Evolutionary conservation across 2,329 filamentous ascomycete species (phyloP), one percentile per base, ranked within the genome.

Genomic region (Colletotrichum shisoi): DNA sequence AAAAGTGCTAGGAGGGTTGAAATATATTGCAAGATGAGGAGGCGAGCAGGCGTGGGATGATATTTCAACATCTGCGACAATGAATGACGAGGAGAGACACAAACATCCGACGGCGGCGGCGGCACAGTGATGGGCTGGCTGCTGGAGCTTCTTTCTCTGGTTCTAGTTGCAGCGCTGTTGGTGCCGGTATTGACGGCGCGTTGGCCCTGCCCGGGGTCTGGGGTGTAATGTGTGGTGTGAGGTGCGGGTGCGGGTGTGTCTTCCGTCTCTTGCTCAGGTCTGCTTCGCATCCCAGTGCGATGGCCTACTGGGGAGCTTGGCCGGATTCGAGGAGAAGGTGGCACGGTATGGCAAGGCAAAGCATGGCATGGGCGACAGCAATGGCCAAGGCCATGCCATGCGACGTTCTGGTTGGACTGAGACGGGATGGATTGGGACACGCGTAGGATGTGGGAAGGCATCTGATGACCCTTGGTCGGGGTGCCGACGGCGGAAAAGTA

Each of bases 311-410:
- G 24, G 13, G 21, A 15, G 48, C 17, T 52, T 52, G 37, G 45
- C 59, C 51, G 24, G 51, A 15, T 37, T 59, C 63, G 49, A 45
- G 51, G 59, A 67, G 60, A 51, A 57, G 44, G 44, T 57, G 63
- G 34, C 34, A 66, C 59, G 31, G 49, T 34, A 62, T 45, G 48
- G 49, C 48, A 53, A 21, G 19, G 40, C 51, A 62, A 49, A 51
- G 42, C 48, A 53, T 31, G 19, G 46, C 51, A 57, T 56, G 58
- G 58, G 42, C 24, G 44, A 51, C 34, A 40, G 27, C 51, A 27
- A 27, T 21, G 58, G 58, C 45, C 37, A 13, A n/a, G 6, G 40
- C 56, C 40, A 31, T 48, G 42, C 42, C 40, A 31, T 48, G 42
- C 42, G 42, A 48, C 19, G 27, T 53, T 5, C 19, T 53, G 51